These are phyloP conservation scores for Sclerotinia subarctica DNA, from an alignment of 2,329 filamentous ascomycete species.

Conservation along the genomic window DNA sequence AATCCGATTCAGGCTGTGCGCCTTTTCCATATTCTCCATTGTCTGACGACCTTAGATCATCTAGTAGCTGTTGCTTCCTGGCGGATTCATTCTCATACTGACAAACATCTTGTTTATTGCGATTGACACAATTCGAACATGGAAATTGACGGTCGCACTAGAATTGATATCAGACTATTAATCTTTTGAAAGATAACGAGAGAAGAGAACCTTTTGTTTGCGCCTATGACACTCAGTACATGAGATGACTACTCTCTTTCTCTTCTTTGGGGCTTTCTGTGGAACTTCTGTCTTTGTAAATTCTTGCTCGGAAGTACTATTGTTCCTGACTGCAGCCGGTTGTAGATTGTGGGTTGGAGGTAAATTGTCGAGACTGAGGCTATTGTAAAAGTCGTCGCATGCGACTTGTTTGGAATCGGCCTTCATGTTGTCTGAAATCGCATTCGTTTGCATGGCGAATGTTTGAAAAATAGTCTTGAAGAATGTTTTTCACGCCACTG, in stretches of 20 bases:
- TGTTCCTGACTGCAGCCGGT: neutral
- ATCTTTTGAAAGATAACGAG: neutral
- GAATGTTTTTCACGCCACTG: slow-evolving; percentile 60
- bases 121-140: slow-evolving; percentile 57
- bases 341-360: slow-evolving; percentile 20
- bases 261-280: slow-evolving; percentile 45
- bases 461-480: slow-evolving; percentile 61
- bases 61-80: slow-evolving; percentile 35
- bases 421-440: slow-evolving; percentile 29
- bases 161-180: slow-evolving; percentile 23
- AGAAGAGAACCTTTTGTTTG: slow-evolving; percentile 43
- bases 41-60: slow-evolving; percentile 29
- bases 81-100: slow-evolving; percentile 49
- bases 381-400: slow-evolving; percentile 15
- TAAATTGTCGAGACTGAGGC: slow-evolving; percentile 9
- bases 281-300: slow-evolving; percentile 18
- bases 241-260: slow-evolving; percentile 58
- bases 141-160: slow-evolving; percentile 59
- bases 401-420: slow-evolving; percentile 7
- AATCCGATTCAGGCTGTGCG: slow-evolving; percentile 31
- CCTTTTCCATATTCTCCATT: slow-evolving; percentile 25
- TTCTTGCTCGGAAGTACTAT: neutral
- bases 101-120: slow-evolving; percentile 55
- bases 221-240: slow-evolving; percentile 63
- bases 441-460: slow-evolving; percentile 57